Evolutionary conservation across 306 rosid species (phyloP).

Genomic region (Quercus variabilis): DNA sequence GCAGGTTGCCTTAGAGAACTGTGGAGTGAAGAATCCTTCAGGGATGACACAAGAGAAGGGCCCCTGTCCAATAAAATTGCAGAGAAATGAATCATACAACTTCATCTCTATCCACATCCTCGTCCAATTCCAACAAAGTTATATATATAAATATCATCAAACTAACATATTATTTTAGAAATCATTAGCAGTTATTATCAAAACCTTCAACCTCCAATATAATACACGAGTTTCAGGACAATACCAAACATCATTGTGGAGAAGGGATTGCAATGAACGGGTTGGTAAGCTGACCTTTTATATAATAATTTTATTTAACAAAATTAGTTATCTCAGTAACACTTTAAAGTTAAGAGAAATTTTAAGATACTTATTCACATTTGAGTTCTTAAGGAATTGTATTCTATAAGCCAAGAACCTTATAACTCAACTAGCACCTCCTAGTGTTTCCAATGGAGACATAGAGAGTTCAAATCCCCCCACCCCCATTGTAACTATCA

Average conservation of each 20-base stretch:
- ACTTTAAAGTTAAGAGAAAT: not conserved
- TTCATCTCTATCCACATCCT: constrained; percentile 15
- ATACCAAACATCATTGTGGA: not conserved
- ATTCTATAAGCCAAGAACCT: too few species aligned
- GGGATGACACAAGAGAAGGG: constrained; percentile 83
- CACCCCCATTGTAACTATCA: too few species aligned
- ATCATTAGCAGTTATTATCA: too few species aligned
- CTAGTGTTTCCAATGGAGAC: too few species aligned
- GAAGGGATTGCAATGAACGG: not conserved
- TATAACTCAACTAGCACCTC: too few species aligned
- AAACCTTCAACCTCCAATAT: too few species aligned
- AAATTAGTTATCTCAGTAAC: not conserved
- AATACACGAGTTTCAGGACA: not conserved
- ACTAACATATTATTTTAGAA: too few species aligned
- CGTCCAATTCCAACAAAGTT: not conserved
- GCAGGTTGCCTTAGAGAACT: constrained; percentile 94
- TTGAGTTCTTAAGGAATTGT: not conserved
- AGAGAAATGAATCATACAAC: constrained; percentile 28
- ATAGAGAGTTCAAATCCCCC: too few species aligned
- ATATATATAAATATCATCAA: not conserved
- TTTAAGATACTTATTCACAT: not conserved
- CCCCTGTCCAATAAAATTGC: constrained; percentile 67
- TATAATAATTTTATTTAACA: not conserved
- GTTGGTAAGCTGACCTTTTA: not conserved
- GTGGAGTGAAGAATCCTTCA: constrained; percentile 91